Evolutionary conservation across 2,329 filamentous ascomycete genomes (phyloP).

Genomic region (Aspergillus aculeatus): DNA sequence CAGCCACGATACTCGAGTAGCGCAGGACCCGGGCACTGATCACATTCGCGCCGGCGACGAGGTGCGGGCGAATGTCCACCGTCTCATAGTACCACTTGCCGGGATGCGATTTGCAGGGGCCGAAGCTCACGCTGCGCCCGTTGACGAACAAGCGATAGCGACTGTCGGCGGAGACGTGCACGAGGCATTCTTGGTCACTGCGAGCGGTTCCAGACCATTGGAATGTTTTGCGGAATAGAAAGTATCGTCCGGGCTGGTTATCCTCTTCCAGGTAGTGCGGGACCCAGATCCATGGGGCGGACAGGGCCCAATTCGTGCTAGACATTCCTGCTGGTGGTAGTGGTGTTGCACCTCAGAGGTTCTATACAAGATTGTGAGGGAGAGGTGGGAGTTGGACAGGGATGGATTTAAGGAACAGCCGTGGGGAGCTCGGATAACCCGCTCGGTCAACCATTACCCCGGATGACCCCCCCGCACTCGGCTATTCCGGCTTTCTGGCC

Average conservation of each 20-base stretch:
- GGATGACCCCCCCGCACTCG: neutral
- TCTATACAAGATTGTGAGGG: neutral
- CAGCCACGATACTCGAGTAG: neutral
- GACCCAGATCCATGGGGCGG: slow-evolving; percentile 7
- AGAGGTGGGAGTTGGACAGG: neutral
- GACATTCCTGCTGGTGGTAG: neutral
- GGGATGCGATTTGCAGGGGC: slow-evolving; percentile 8
- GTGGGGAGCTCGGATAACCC: neutral
- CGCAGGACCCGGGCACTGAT: slow-evolving; percentile 7
- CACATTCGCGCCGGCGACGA: neutral
- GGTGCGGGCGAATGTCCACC: slow-evolving; percentile 2
- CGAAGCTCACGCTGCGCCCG: slow-evolving; percentile 4
- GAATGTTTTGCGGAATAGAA: slow-evolving; percentile 10
- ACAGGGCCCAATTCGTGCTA: neutral
- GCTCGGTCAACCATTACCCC: neutral
- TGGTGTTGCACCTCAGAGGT: no score
- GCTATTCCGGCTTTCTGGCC: neutral
- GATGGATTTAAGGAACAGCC: neutral
- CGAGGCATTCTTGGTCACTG: neutral
- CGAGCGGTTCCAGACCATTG: neutral
- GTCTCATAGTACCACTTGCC: slow-evolving; percentile 11
- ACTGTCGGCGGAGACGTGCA: slow-evolving; percentile 12
- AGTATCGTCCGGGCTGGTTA: slow-evolving; percentile 1
- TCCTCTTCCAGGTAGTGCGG: neutral
- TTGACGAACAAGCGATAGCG: slow-evolving; percentile 13